Percentiles rank a stretch among this genome's conserved stretches.
These are phyloP conservation scores for Rutstroemia sp. DNA, from an alignment of 2,329 filamentous ascomycete genomes.

Conservation along the genomic window DNA sequence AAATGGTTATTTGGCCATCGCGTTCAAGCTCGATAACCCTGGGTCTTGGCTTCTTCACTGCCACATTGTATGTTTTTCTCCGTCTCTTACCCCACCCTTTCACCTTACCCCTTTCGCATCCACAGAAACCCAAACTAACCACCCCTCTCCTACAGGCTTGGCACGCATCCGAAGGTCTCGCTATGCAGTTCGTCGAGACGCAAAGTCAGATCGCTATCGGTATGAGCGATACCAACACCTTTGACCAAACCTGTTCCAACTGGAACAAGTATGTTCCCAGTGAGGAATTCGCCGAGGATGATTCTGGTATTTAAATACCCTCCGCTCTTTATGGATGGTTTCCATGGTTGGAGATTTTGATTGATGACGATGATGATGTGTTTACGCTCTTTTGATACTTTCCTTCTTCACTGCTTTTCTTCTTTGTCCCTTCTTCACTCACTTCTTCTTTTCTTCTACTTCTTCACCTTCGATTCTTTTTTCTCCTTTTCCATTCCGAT, in stretches of 20 bases:
- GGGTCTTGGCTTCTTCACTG: slow-evolving; percentile 31
- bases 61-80: slow-evolving; percentile 27
- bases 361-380: not conserved
- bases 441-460: not conserved
- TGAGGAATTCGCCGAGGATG: slow-evolving; percentile 18
- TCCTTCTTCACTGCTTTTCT: not conserved
- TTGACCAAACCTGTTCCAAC: slow-evolving; percentile 18
- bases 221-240: slow-evolving; percentile 13
- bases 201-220: slow-evolving; percentile 17
- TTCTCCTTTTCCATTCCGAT: too few species aligned
- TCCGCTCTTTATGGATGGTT: not conserved
- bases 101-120: too few species aligned
- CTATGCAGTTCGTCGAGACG: slow-evolving; percentile 42
- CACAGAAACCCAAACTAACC: too few species aligned
- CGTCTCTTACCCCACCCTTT: too few species aligned
- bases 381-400: not conserved
- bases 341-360: not conserved
- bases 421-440: not conserved
- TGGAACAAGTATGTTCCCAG: slow-evolving; percentile 17
- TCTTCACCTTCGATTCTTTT: not conserved
- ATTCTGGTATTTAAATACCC: slow-evolving; percentile 23
- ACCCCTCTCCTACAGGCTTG: slow-evolving; percentile 27
- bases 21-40: slow-evolving; percentile 29
- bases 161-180: slow-evolving; percentile 47
- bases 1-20: slow-evolving; percentile 27